A percentile compares a stretch with the other conserved stretches of the same genome.
Evolutionary conservation across 495 filamentous ascomycete genomes (phyloP).

Genomic region (Tuber melanosporum): DNA sequence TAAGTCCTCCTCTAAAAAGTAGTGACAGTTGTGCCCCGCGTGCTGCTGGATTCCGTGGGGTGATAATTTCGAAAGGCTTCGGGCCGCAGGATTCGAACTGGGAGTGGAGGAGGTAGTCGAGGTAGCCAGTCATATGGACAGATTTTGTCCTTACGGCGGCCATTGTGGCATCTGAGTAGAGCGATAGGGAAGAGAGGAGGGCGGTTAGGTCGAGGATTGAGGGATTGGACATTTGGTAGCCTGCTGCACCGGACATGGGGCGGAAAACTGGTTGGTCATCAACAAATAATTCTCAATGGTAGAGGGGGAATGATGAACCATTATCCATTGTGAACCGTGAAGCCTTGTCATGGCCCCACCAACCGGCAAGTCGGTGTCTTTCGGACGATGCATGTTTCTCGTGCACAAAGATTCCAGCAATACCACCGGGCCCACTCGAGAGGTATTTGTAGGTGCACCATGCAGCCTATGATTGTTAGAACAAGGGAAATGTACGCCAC

Average conservation of each 20-base stretch:
- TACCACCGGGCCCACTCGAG: slow-evolving; percentile 81
- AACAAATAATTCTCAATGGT: slow-evolving; percentile 23
- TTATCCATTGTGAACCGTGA: slow-evolving; percentile 48
- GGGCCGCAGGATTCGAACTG: slow-evolving; percentile 31
- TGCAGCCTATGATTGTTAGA: slow-evolving; percentile 46
- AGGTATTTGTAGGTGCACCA: slow-evolving; percentile 99
- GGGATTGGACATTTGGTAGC: slow-evolving; percentile 66
- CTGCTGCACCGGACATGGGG: slow-evolving; percentile 62
- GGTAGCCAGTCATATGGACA: slow-evolving; percentile 66
- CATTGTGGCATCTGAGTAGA: slow-evolving; percentile 73
- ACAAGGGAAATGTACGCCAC: not conserved
- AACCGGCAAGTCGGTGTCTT: slow-evolving; percentile 40
- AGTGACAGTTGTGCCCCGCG: slow-evolving; percentile 85
- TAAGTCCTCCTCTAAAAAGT: slow-evolving; percentile 57
- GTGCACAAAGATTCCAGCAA: slow-evolving; percentile 84
- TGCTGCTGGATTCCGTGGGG: slow-evolving; percentile 62
- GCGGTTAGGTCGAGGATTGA: slow-evolving; percentile 61
- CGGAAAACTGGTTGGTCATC: slow-evolving; percentile 60
- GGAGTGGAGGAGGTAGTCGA: slow-evolving; percentile 60
- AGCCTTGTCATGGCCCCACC: slow-evolving; percentile 39
- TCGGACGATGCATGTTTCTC: slow-evolving; percentile 56
- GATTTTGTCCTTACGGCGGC: slow-evolving; percentile 65
- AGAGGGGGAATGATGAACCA: slow-evolving; percentile 45
- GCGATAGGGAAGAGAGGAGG: slow-evolving; percentile 66
- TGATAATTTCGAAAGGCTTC: slow-evolving; percentile 67